These are phyloP conservation scores for Sisymbrium altissimum DNA, from an alignment of 345 rosid species.

Conservation along the genomic window DNA sequence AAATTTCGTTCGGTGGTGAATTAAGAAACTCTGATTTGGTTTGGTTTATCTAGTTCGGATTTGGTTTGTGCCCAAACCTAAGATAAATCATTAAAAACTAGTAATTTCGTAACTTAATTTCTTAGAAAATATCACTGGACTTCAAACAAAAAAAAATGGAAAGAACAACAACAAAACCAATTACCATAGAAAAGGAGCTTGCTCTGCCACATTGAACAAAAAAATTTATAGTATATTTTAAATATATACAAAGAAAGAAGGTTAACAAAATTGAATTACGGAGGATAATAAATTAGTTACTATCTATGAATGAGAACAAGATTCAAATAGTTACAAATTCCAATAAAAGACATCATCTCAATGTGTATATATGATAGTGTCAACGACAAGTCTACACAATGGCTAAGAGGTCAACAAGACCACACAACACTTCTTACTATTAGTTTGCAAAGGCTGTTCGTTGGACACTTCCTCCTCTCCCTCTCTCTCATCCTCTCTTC, in stretches of 20 bases:
- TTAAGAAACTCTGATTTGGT: neutral
- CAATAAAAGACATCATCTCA: constrained; percentile 16
- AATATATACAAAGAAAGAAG: neutral
- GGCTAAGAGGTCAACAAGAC: constrained; percentile 33
- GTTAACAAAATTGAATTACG: neutral
- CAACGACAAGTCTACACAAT: constrained; percentile 38
- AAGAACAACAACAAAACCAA: neutral
- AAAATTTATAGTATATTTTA: neutral
- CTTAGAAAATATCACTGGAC: neutral
- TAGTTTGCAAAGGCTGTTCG: constrained; percentile 34
- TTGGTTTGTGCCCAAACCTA: neutral
- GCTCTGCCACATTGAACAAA: neutral
- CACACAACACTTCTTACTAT: constrained; percentile 25
- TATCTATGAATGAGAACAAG: constrained; percentile 7
- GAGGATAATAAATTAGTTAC: neutral
- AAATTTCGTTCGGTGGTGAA: neutral
- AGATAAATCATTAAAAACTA: neutral
- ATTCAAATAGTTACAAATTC: constrained; percentile 9
- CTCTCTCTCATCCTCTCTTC: neutral
- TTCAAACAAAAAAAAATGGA: neutral
- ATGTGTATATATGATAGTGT: constrained; percentile 21
- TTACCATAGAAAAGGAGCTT: neutral
- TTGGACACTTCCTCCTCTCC: constrained; percentile 22
- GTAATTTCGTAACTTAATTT: neutral
- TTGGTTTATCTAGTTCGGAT: neutral